Conservation (phyloP, 2,329 filamentous ascomycete genomes). For the Pyrenophora graminea region DNA sequence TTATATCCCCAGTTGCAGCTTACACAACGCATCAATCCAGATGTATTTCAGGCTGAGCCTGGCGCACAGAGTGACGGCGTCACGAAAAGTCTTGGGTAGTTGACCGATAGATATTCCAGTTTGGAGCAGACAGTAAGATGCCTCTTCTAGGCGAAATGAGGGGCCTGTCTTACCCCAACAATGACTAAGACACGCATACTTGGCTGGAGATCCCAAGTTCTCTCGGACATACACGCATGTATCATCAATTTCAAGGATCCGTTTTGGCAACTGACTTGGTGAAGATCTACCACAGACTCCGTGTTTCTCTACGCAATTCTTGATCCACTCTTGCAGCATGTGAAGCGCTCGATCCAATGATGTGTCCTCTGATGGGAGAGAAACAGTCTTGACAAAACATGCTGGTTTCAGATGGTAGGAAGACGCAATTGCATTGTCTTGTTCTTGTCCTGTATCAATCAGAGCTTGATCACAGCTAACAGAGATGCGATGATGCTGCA, state of each 20-base stretch:
- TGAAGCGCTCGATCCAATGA: neutral
- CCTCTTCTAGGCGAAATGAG: neutral
- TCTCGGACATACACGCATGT: neutral
- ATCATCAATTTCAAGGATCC: neutral
- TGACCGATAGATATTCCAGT: neutral
- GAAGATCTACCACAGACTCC: fast-evolving
- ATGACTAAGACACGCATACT: conserved; percentile 2
- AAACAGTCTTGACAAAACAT: too few relatives aligned
- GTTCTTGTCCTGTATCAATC: too few relatives aligned
- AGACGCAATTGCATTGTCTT: too few relatives aligned
- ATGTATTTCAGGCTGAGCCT: neutral
- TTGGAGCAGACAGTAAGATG: fast-evolving
- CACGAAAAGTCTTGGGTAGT: neutral
- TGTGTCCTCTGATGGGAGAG: neutral
- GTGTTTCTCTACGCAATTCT: neutral
- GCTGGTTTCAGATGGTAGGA: neutral
- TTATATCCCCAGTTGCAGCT: fast-evolving
- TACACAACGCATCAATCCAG: conserved; percentile 1
- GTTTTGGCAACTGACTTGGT: neutral
- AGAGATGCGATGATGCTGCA: too few relatives aligned
- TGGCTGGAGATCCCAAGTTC: fast-evolving
- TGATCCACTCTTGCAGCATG: neutral
- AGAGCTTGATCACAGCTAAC: too few relatives aligned
- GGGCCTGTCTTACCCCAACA: neutral
- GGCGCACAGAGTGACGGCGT: fast-evolving